Evolutionary conservation across 305 asterid species (phyloP), one percentile per base, ranked within the genome.

Genomic region (Lippia alba): DNA sequence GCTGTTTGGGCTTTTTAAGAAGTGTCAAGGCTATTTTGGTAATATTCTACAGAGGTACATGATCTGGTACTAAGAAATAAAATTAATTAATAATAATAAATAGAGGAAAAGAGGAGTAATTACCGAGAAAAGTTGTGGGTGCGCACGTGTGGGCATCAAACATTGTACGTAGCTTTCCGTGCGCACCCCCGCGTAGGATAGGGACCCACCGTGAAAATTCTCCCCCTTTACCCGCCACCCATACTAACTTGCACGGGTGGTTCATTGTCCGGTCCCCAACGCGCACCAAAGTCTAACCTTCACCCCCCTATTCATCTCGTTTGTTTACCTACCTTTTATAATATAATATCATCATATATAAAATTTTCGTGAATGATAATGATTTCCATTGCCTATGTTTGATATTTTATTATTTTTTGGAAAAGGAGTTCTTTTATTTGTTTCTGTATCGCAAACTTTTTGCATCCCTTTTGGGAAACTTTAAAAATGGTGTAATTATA

Each of bases 81-180:
- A 18, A 51, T 7, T 8, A 4, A n/a, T n/a, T n/a, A n/a, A n/a
- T n/a, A n/a, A 51, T 15, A 7, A 16, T 6, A 12, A 51, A 41
- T 41, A 10, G 32, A 68, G 41, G 64, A 19, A 0, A 36, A 36
- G 41, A 64, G 39, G 56, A 4, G 79, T 51, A 71, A 71, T 71
- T 71, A 72, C 74, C 73, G 66, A 75, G 74, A 61, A 75, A 75
- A 61, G 20, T 32, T 8, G 12, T 45, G 66, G 45, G 86, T 64
- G 90, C 84, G 89, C 95, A 88, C 96, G 96, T 90, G 96, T 80
- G 94, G 78, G 45, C 78, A 55, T 78, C 81, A 61, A 36, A 69
- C 71, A 73, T 76, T 76, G 19, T 55, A 34, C 63, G 20, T 76
- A 74, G 78, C 68, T 44, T 78, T 71, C 45, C 75, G 73, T 79